Percentiles rank a stretch among this genome's conserved stretches.
phyloP scores from a whole-genome alignment of 1,284 basidiomycete genomes.

The Moesziomyces sp. region DNA sequence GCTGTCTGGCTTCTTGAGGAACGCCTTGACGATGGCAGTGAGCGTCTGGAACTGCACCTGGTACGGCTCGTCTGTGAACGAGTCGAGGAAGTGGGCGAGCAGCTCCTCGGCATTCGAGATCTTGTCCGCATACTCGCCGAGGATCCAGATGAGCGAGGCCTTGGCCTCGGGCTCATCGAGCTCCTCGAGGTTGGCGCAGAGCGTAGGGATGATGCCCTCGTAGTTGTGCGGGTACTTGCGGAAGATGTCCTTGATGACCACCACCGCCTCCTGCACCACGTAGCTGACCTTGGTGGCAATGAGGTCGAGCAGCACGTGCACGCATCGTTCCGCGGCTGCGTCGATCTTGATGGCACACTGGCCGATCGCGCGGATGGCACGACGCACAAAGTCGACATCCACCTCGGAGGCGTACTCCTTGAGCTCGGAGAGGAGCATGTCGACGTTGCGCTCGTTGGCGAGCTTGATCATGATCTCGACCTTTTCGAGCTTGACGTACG shows the following conservation, averaged over 20 bases:
- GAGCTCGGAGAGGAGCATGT: slow-evolving; percentile 91
- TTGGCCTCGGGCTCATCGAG: slow-evolving; percentile 98
- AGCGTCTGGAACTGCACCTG: slow-evolving; percentile 94
- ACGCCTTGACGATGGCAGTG: slow-evolving; percentile 95
- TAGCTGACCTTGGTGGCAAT: slow-evolving; percentile 94
- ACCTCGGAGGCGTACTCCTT: slow-evolving; percentile 99
- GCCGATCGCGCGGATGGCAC: slow-evolving; percentile 93
- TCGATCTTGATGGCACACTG: slow-evolving; percentile 96
- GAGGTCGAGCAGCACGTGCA: slow-evolving; percentile 89
- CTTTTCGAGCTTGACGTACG: slow-evolving; percentile 98
- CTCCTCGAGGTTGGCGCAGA: slow-evolving; percentile 94
- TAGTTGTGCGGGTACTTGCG: slow-evolving; percentile 96
- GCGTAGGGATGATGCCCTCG: slow-evolving; percentile 92
- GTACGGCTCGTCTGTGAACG: slow-evolving; percentile 92
- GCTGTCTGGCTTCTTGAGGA: slow-evolving; percentile 90
- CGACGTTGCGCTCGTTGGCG: slow-evolving; percentile 89
- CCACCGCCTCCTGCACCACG: slow-evolving; percentile 96
- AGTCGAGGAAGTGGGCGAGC: slow-evolving; percentile 86
- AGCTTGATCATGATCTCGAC: slow-evolving; percentile 97
- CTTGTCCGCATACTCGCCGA: slow-evolving; percentile 96
- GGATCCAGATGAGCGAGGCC: slow-evolving; percentile 97
- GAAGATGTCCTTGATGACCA: slow-evolving; percentile 99
- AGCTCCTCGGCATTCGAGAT: slow-evolving; percentile 96
- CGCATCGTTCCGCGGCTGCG: slow-evolving; percentile 89
- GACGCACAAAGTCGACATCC: slow-evolving; percentile 96